Evolutionary conservation across 129 eudicot genomes (phyloP), one percentile per base, ranked within the genome.

Genomic region (Oenanthe sinensis): DNA sequence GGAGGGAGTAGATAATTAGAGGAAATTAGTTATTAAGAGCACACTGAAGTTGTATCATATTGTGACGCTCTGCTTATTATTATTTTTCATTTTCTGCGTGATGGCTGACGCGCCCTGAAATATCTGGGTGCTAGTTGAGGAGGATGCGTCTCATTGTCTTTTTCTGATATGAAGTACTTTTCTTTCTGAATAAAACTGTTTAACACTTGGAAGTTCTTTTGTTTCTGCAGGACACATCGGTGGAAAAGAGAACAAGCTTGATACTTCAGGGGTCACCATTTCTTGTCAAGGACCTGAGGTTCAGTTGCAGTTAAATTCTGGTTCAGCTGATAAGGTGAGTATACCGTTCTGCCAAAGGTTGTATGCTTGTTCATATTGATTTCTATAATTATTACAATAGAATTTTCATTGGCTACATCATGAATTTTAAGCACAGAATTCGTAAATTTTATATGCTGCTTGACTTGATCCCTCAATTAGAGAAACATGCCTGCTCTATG

Each of bases 261-360:
- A 46, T 70, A 19, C 28, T 28, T 54, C 82, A 10, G 79, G 83
- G 74, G 75, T 80, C 76, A 76, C 74, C 67, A 58, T 80, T 72
- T 60, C 52, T 65, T 42, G 15, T 74, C 79, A 74, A 73, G 84
- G 52, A 58, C 78, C 82, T 43, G 70, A 78, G 70, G 79, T 24
- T 19, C 91, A 63, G 79, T 69, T 78, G 48, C 58, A 70, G 30
- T 11, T 79, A 42, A 67, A 74, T 75, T 82, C 82, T 69, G 37
- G 81, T 42, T 71, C 81, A 45, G 58, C 73, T 58, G 77, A 78
- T 15, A 20, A 74, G 78, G 87, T 83, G 55, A 81, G 87, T 74
- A 63, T n/a, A 22, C 67, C 37, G 69, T 36, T 80, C 74, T 24
- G 3, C 20, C 24, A 39, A 26, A 69, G 24, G 43, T 9, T 14